phyloP scores from a whole-genome alignment of 148 eudicot genomes.

The Linanthus parryae region DNA sequence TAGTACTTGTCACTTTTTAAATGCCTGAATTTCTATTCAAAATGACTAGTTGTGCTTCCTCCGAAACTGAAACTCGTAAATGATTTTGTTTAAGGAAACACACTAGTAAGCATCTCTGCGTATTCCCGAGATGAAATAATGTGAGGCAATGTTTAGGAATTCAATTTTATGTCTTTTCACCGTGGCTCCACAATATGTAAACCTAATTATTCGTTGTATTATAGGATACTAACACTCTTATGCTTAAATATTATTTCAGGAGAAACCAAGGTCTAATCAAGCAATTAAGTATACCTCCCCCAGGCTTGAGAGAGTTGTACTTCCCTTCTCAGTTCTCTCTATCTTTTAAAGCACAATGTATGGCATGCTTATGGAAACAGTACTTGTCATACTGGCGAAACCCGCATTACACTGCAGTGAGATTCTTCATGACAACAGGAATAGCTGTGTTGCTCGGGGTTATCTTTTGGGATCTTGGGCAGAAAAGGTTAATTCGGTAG shows the following conservation, averaged over 20 bases:
- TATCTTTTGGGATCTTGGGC: constrained; percentile 43
- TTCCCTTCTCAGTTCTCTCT: constrained; percentile 39
- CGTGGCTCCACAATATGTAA: too few species aligned
- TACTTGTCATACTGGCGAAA: constrained; percentile 53
- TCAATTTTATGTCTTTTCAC: too few species aligned
- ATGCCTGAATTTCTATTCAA: background rate
- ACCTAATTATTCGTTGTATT: too few species aligned
- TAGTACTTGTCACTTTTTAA: background rate
- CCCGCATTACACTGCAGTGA: constrained; percentile 41
- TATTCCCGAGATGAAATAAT: too few species aligned
- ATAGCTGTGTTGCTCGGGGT: constrained; percentile 42
- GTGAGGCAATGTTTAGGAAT: too few species aligned
- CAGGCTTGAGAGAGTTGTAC: constrained; percentile 37
- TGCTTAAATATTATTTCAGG: constrained; percentile 13
- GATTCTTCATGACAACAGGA: constrained; percentile 25
- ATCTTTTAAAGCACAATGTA: constrained; percentile 33
- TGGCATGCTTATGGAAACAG: constrained; percentile 62
- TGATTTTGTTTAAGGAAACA: too few species aligned
- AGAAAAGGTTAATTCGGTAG: constrained; percentile 21
- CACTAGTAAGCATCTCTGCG: too few species aligned
- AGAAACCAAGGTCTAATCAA: constrained; percentile 45
- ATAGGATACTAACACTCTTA: background rate
- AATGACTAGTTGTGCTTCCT: too few species aligned
- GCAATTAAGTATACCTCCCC: constrained; percentile 38
- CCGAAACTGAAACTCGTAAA: too few species aligned